Evolutionary conservation across 805 yeast genomes (phyloP).

Genomic region (Candida germanica): DNA sequence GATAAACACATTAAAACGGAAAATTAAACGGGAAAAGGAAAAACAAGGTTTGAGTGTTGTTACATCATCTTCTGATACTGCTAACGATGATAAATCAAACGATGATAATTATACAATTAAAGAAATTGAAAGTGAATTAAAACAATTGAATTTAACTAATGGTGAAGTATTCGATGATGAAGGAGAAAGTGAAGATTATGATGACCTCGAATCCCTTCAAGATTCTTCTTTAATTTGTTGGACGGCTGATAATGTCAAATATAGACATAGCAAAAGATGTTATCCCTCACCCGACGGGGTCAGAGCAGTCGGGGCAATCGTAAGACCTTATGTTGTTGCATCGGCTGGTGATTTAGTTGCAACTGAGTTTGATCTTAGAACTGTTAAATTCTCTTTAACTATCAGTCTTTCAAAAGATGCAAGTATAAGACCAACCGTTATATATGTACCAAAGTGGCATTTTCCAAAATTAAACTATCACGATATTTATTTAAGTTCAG

Average conservation of each 20-base stretch:
- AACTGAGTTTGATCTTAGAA: constrained; percentile 58
- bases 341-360: constrained; percentile 55
- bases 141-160: constrained; percentile 2
- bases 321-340: constrained; percentile 73
- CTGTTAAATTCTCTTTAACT: constrained; percentile 46
- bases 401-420: constrained; percentile 22
- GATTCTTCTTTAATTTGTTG: constrained; percentile 22
- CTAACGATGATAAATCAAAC: neutral
- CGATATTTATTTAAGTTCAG: constrained; percentile 52
- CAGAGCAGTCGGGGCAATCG: constrained; percentile 69
- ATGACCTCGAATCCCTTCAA: constrained; percentile 18
- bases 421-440: constrained; percentile 45
- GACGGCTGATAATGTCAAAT: constrained; percentile 21
- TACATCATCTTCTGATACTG: neutral
- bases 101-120: constrained; percentile 3
- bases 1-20: constrained; percentile 10
- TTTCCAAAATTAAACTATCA: constrained; percentile 48
- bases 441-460: constrained; percentile 73
- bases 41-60: neutral
- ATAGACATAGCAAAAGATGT: constrained; percentile 29
- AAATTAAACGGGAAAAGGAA: constrained; percentile 5
- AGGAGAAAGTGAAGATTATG: constrained; percentile 10
- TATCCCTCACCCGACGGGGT: constrained; percentile 56
- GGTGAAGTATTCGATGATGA: constrained; percentile 5
- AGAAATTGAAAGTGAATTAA: constrained; percentile 6